Percentiles rank a stretch among this genome's conserved stretches.
phyloP scores from a whole-genome alignment of 441 rosid genomes.

The Euphorbia schlechtendalii region DNA sequence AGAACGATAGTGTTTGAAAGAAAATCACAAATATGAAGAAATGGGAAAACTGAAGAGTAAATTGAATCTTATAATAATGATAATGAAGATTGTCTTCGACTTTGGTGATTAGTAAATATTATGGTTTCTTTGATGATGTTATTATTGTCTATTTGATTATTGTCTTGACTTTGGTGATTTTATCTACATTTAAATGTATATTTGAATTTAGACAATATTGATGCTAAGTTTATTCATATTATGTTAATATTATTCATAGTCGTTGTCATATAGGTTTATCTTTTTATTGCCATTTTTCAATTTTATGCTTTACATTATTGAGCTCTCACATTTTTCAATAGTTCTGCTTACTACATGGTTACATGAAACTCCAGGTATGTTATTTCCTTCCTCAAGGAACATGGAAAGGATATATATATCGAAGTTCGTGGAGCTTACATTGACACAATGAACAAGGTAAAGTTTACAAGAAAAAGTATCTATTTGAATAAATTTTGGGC shows the following conservation, averaged over 20 bases:
- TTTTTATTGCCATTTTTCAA: background rate
- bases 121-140: background rate
- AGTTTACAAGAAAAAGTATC: constrained; percentile 1
- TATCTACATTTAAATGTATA: background rate
- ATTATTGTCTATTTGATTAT: background rate
- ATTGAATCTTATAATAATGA: background rate
- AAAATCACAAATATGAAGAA: background rate
- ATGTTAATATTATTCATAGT: background rate
- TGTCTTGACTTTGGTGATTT: background rate
- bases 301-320: background rate
- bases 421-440: constrained; percentile 94
- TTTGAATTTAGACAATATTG: background rate
- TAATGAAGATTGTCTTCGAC: no score
- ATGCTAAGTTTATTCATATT: background rate
- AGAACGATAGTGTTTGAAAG: background rate
- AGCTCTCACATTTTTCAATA: background rate
- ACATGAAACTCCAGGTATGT: constrained; percentile 54
- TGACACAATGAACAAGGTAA: constrained; percentile 99
- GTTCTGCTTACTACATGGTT: constrained; percentile 9
- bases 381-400: constrained; percentile 83
- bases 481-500: constrained; percentile 8
- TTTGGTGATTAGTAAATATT: background rate
- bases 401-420: constrained; percentile 80
- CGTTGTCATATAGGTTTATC: background rate
- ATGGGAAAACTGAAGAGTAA: background rate